A percentile compares a stretch with the other conserved stretches of the same genome.
Conservation (phyloP, 257 asterid genomes). For the Osmanthus fragrans region DNA sequence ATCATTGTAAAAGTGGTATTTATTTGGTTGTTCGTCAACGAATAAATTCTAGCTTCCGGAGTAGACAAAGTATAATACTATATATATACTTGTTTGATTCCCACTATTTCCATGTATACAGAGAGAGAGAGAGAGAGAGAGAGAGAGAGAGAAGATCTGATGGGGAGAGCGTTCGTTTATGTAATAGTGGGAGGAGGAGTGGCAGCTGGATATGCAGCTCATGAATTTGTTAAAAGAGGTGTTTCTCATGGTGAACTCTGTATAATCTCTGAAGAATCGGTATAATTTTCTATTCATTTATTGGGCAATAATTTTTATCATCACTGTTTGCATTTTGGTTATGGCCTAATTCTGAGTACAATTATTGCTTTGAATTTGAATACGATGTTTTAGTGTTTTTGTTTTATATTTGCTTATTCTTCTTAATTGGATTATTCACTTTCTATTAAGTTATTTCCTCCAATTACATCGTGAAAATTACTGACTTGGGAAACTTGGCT, state of each 20-base stretch:
- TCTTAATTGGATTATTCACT: background rate
- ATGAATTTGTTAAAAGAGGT: slow-evolving; percentile 74
- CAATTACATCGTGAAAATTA: background rate
- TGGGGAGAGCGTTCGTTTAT: slow-evolving; percentile 93
- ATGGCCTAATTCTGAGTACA: background rate
- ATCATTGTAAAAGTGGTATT: background rate
- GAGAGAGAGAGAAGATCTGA: slow-evolving; percentile 26
- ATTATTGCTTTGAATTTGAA: slow-evolving; percentile 19
- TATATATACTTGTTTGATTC: background rate
- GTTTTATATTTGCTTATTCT: slow-evolving; percentile 1
- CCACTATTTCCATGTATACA: background rate
- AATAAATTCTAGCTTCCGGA: slow-evolving; percentile 22
- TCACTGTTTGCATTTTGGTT: background rate
- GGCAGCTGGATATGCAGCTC: slow-evolving; percentile 93
- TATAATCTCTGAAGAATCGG: slow-evolving; percentile 92
- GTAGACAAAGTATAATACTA: background rate
- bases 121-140: background rate
- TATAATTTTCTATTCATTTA: slow-evolving; percentile 17
- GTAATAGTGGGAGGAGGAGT: slow-evolving; percentile 97
- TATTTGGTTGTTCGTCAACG: slow-evolving; percentile 36
- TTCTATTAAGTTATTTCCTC: background rate
- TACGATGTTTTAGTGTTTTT: background rate
- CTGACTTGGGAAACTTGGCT: background rate
- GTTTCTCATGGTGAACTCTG: slow-evolving; percentile 87
- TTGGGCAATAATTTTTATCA: background rate